phyloP scores from a whole-genome alignment of 352 stramenopile genomes.

The Phytophthora hibernalis region DNA sequence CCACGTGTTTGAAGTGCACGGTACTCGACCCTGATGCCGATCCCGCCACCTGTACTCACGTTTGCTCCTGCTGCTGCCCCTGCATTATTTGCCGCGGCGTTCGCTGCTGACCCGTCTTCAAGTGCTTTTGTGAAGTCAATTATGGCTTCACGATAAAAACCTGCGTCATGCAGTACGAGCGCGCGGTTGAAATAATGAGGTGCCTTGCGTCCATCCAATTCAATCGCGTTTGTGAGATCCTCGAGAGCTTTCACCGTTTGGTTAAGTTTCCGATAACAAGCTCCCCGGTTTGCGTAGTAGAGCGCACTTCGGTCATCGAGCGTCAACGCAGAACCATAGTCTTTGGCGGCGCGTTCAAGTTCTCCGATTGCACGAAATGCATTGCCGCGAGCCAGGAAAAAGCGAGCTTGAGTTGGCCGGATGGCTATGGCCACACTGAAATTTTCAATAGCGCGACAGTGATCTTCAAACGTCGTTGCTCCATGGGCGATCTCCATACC shows the following conservation, averaged over 20 bases:
- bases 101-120: slow-evolving; percentile 56
- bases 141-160: slow-evolving; percentile 73
- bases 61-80: slow-evolving; percentile 6
- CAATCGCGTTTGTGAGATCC: slow-evolving; percentile 73
- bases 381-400: slow-evolving; percentile 80
- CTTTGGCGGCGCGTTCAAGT: slow-evolving; percentile 62
- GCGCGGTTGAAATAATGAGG: slow-evolving; percentile 82
- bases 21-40: slow-evolving; percentile 70
- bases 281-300: slow-evolving; percentile 80
- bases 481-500: slow-evolving; percentile 72
- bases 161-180: slow-evolving; percentile 69
- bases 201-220: slow-evolving; percentile 76
- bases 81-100: slow-evolving; percentile 8
- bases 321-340: slow-evolving; percentile 65
- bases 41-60: slow-evolving; percentile 15
- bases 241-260: slow-evolving; percentile 62
- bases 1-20: slow-evolving; percentile 71
- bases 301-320: slow-evolving; percentile 70
- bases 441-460: slow-evolving; percentile 75
- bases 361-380: slow-evolving; percentile 78
- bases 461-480: slow-evolving; percentile 62
- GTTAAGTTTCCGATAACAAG: slow-evolving; percentile 79
- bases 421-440: slow-evolving; percentile 82
- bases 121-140: slow-evolving; percentile 78
- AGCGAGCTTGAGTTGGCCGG: slow-evolving; percentile 69